Base-by-base conservation (phyloP, 1,284 basidiomycete species). In the Thecaphora thlaspeos region DNA sequence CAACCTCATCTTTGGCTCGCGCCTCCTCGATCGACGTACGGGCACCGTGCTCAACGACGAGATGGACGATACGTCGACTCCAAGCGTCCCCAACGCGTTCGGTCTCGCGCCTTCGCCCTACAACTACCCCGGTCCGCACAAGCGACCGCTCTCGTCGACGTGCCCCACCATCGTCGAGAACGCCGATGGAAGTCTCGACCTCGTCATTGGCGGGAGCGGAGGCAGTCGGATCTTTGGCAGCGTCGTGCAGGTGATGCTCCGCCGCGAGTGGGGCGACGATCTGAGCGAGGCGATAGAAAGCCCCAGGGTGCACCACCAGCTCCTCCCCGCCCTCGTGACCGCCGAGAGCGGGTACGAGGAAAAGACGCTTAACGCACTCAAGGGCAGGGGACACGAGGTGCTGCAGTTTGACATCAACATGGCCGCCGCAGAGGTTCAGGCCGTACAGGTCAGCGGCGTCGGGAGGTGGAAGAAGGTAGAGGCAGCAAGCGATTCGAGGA, bases 251-350 rank as follows among this genome's bases (percentile, higher is more conserved):
- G 85, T 87, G 22, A 78, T 97, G 9, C 78, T 95, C 21, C 91
- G 94, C 77, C 76, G 91, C 21, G 83, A 89, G 50, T 89, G 88
- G 83, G 91, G 88, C 0, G 82, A 89, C 79, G 86, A 94, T 70
- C 77, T 88, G 28, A 86, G 87, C 53, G 78, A 83, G 28, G 90
- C 93, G 0, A 85, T 97, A 34, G 94, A 97, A 78, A 83, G 80
- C 60, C 87, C 89, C 0, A 83, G 93, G n/a, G 76, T 95, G n/a
- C 93, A 97, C 74, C 86, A 95, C 74, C 94, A 97, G 76, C 54
- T 75, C 21, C 51, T 75, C 8, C 72, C 72, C 10, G 48, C 47
- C 17, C 23, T 52, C 22, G 46, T 73, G 3, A 61, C 53, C 18
- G 61, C 60, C n/a, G 72, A 75, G 52, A 71, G 66, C 4, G 56